Base-by-base conservation (phyloP, 2,329 filamentous ascomycete species). In the Cordyceps javanica region DNA sequence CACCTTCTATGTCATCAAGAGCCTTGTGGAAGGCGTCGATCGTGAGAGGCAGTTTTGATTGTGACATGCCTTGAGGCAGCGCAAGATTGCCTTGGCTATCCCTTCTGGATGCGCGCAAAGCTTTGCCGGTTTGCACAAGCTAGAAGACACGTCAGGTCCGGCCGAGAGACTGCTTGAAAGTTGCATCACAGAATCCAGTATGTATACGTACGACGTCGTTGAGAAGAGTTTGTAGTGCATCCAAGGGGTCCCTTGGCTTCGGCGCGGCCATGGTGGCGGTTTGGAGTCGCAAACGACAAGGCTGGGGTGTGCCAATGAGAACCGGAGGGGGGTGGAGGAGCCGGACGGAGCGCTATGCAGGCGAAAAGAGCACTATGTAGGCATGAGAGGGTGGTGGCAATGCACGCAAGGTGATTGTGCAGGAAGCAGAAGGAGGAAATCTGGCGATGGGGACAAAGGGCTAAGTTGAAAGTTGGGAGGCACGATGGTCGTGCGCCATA, bases 51-150 rank as follows among this genome's bases (percentile, higher is more conserved):
- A 82, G 67, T 63, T 76, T 79, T 45, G 70, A 66, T 55, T 73
- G 73, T 65, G 64, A 68, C 39, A 64, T 66, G 61, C 66, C 66
- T 32, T 69, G 68, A 16, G 65, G 65, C 16, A 67, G 69, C 16
- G 66, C 64, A 16, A 72, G 60, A 44, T 72, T 72, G 58, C 71
- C 74, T 41, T 74, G 70, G 14, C 74, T 72, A 61, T 81, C 77
- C 62, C 74, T 77, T 30, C 72, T 70, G 38, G 76, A 76, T 2
- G 76, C 70, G 50, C 74, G 80, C 13, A 85, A 70, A 19, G 81
- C 79, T 65, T 82, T 86, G 16, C 81, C 82, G 2, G 79, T 81
- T 66, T 85, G 79, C 14, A 86, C 73, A 26, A 85, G 76, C 82
- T 86, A 39, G 34, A 30, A 41, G 26, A 11, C 26, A 41, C 50